Conservation (phyloP, 2,329 filamentous ascomycete genomes). For the Cercospora zeina region DNA sequence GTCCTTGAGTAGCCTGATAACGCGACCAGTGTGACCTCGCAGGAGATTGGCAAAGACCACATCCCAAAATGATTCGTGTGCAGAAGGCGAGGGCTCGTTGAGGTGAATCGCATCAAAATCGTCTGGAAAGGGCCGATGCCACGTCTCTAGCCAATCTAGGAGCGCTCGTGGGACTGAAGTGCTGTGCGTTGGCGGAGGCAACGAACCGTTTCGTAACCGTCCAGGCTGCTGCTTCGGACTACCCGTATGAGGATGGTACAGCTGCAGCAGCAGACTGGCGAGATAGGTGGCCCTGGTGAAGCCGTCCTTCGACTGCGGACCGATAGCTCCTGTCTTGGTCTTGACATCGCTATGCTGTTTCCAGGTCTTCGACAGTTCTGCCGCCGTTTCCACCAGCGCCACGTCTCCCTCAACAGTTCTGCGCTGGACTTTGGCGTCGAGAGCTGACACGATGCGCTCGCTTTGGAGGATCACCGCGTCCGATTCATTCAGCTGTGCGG, state of each 20-base stretch:
- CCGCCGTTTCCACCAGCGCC: constrained; percentile 30
- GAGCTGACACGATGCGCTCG: constrained; percentile 63
- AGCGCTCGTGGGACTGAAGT: constrained; percentile 67
- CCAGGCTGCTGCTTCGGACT: constrained; percentile 27
- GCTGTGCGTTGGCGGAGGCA: constrained; percentile 13
- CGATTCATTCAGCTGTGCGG: constrained; percentile 66
- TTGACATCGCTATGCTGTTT: constrained; percentile 27
- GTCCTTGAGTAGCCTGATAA: constrained; percentile 66
- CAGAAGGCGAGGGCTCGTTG: constrained; percentile 70
- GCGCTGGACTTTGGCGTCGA: constrained; percentile 41
- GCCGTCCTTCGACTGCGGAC: constrained; percentile 54
- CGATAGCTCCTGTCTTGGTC: constrained; percentile 39
- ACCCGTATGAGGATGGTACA: constrained; percentile 67
- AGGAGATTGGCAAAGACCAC: constrained; percentile 72
- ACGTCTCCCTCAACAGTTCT: constrained; percentile 28
- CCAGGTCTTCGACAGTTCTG: constrained; percentile 37
- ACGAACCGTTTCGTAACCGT: constrained; percentile 7
- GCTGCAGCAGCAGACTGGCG: constrained; percentile 72
- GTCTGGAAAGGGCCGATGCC: constrained; percentile 70
- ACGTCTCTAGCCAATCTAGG: constrained; percentile 76
- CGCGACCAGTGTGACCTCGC: constrained; percentile 69
- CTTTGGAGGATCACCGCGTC: constrained; percentile 72
- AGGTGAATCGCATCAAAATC: constrained; percentile 66
- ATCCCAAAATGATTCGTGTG: constrained; percentile 81
- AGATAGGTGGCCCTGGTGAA: constrained; percentile 76